phyloP scores from a whole-genome alignment of 2,329 filamentous ascomycete genomes.

The Dactylellina drechsleri region DNA sequence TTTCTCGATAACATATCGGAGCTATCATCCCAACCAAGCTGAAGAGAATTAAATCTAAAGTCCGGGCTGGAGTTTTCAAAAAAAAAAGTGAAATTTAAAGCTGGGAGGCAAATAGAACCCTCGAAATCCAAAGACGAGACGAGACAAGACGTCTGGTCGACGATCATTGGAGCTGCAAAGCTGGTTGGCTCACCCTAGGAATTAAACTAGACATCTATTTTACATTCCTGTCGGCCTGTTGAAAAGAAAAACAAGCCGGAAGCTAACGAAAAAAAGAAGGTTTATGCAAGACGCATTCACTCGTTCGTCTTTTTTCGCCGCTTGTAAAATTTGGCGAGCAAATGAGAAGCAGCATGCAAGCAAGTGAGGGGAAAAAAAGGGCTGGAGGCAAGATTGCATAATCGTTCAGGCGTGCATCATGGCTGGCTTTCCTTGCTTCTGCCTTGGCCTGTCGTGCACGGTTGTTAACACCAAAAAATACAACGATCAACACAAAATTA shows the following conservation, averaged over 20 bases:
- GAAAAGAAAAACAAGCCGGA: constrained; percentile 7
- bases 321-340: constrained; percentile 26
- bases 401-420: too few species aligned
- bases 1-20: too few species aligned
- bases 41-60: too few species aligned
- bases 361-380: constrained; percentile 4
- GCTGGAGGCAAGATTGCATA: background rate
- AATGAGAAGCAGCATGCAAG: constrained; percentile 20
- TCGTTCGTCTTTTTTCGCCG: constrained; percentile 8
- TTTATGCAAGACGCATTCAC: constrained; percentile 49
- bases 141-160: too few species aligned
- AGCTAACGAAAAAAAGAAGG: constrained; percentile 30
- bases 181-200: constrained; percentile 24
- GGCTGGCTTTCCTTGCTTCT: too few species aligned
- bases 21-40: too few species aligned
- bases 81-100: background rate
- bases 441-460: too few species aligned
- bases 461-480: constrained; percentile 8
- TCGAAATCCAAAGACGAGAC: background rate
- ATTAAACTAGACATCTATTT: background rate
- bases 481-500: constrained; percentile 41
- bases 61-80: background rate
- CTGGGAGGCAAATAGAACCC: background rate
- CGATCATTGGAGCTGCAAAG: constrained; percentile 16
- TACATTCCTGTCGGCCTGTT: too few species aligned